Evolutionary conservation across 306 rosid species (phyloP), one percentile per base, ranked within the genome.

Genomic region (Amphicarpaea edgeworthii): DNA sequence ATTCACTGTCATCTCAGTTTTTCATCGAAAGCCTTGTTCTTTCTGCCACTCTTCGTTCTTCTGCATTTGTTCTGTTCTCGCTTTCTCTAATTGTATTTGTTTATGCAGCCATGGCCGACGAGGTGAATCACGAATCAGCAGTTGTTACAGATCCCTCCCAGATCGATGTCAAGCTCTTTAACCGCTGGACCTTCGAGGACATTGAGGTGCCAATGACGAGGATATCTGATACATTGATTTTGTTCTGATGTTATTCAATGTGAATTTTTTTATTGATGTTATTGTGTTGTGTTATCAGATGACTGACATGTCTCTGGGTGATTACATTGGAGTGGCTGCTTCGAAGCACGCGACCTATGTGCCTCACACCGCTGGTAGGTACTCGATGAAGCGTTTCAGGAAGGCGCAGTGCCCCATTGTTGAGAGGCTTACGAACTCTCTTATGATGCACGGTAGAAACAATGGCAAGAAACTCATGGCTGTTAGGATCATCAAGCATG

Each of bases 151-250:
- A 89, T 38, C 83, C 88, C 0, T 7, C 59, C 2, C 86, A 68
- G 62, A 66, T 72, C 12, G 94, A 89, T 0, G 92, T 91, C 17
- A 91, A 89, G 76, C 94, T 91, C 37, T 91, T 91, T 20, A 89
- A 89, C 79, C 82, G 89, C 12, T 91, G 97, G 94, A 86, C 77
- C 77, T 91, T 87, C 28, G 97, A 91, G 0, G 97, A 91, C 0
- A 78, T 91, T 34, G 85, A 83, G 86, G 94, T 83, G 6, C 11
- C 6, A 5, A 5, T n/a, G n/a, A n/a, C n/a, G n/a, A n/a, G n/a
- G n/a, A n/a, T n/a, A n/a, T n/a, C n/a, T n/a, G n/a, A n/a, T n/a
- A n/a, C n/a, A n/a, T n/a, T n/a, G n/a, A n/a, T 45, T 14, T 45
- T 45, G 17, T 15, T n/a, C 4, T 49, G 20, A 6, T 7, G 12